A percentile compares a stretch with the other conserved stretches of the same genome.
phyloP scores from a whole-genome alignment of 257 asterid genomes.

The Jaltomata sinuosa region DNA sequence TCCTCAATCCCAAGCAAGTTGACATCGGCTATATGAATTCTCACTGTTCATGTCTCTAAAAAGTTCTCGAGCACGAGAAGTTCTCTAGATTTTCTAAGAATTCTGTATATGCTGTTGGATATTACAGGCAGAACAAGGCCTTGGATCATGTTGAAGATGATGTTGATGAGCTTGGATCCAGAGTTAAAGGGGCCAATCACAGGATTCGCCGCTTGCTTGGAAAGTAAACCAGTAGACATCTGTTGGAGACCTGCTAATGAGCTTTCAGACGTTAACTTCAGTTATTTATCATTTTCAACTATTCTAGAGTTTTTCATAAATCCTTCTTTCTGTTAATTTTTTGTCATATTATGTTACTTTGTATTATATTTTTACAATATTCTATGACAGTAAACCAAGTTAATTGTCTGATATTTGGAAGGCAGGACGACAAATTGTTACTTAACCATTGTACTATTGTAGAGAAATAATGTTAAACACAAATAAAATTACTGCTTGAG shows the following conservation, averaged over 20 bases:
- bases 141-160: constrained; percentile 21
- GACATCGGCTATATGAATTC: not conserved
- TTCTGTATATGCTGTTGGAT: not conserved
- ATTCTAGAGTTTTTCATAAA: not conserved
- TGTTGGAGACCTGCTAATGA: not conserved
- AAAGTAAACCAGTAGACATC: constrained; percentile 14
- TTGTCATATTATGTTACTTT: not conserved
- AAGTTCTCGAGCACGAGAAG: not conserved
- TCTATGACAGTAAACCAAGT: not conserved
- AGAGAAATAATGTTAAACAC: not conserved
- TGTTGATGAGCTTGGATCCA: constrained; percentile 21
- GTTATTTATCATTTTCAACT: not conserved
- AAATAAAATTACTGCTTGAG: not conserved
- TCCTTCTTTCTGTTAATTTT: not conserved
- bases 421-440: not conserved
- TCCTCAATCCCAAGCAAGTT: not conserved
- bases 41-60: not conserved
- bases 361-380: not conserved
- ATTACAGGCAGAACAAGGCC: constrained; percentile 24
- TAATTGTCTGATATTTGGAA: not conserved
- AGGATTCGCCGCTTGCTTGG: constrained; percentile 31
- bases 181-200: constrained; percentile 27
- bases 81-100: not conserved
- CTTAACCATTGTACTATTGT: not conserved
- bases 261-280: not conserved